A percentile compares a stretch with the other conserved stretches of the same genome.
Conservation (phyloP, 2,329 filamentous ascomycete species). For the Colletotrichum falcatum region DNA sequence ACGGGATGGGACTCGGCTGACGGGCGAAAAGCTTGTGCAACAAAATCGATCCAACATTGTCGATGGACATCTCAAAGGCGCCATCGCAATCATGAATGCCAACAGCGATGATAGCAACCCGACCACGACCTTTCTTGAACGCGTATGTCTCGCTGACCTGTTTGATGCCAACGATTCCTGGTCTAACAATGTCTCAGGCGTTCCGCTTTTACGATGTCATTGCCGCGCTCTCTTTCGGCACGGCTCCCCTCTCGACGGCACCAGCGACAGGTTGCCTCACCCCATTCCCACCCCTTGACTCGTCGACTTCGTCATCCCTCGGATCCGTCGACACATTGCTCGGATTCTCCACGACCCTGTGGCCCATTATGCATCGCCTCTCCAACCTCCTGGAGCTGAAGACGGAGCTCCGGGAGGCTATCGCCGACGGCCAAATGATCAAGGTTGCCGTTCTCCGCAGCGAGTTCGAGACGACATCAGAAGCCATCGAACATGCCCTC, state of each 20-base stretch:
- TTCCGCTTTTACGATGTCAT: conserved; percentile 76
- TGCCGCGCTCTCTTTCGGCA: conserved; percentile 70
- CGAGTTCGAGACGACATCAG: conserved; percentile 63
- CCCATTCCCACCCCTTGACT: conserved; percentile 61
- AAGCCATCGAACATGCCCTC: conserved; percentile 67
- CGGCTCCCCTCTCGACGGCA: conserved; percentile 65
- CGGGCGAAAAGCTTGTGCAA: conserved; percentile 66
- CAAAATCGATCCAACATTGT: conserved; percentile 70
- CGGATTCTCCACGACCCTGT: conserved; percentile 71
- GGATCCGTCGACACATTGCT: conserved; percentile 69
- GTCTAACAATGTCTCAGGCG: conserved; percentile 55
- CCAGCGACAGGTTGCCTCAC: conserved; percentile 60
- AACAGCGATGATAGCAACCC: conserved; percentile 59
- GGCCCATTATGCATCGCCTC: conserved; percentile 72
- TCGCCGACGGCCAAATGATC: conserved; percentile 54
- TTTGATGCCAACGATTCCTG: neutral
- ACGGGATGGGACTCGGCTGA: neutral
- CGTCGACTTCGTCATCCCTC: conserved; percentile 59
- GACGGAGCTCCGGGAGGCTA: conserved; percentile 61
- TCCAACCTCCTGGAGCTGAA: conserved; percentile 67
- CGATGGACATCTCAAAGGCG: conserved; percentile 70
- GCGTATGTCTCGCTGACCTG: conserved; percentile 54
- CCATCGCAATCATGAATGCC: conserved; percentile 70
- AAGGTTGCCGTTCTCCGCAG: conserved; percentile 62
- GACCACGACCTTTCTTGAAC: conserved; percentile 68